Conservation (phyloP, 2,329 filamentous ascomycete species). For the Exophiala mesophila region DNA sequence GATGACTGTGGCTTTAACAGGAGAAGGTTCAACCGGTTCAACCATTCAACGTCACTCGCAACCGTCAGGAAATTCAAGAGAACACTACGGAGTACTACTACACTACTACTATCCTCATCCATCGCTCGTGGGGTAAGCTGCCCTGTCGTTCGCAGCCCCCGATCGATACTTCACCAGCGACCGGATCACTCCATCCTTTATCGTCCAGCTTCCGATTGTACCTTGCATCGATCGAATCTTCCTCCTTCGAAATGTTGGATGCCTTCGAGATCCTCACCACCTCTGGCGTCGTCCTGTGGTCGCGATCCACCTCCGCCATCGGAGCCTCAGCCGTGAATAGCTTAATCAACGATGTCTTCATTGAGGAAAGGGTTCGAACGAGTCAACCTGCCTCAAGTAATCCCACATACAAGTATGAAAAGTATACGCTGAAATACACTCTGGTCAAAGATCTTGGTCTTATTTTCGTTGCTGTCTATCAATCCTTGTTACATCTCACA, state of each 20-base stretch:
- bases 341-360: constrained; percentile 94
- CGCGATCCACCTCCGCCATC: constrained; percentile 74
- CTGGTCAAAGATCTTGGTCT: constrained; percentile 86
- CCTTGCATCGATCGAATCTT: no score
- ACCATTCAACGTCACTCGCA: no score
- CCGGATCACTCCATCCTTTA: neutral
- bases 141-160: no score
- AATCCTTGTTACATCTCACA: constrained; percentile 86
- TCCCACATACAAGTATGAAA: constrained; percentile 78
- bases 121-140: neutral
- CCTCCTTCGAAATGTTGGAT: constrained; percentile 67
- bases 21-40: no score
- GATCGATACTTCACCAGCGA: neutral
- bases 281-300: constrained; percentile 95
- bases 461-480: constrained; percentile 97
- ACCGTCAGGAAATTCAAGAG: neutral
- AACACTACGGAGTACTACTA: neutral
- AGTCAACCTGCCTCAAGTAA: constrained; percentile 58
- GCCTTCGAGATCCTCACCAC: constrained; percentile 95
- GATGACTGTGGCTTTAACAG: no score
- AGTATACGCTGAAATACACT: constrained; percentile 93
- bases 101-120: neutral
- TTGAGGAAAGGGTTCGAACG: constrained; percentile 76
- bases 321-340: constrained; percentile 82
- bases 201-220: no score